phyloP scores from a whole-genome alignment of 2,329 filamentous ascomycete species.

The Cordyceps pruinosa region DNA sequence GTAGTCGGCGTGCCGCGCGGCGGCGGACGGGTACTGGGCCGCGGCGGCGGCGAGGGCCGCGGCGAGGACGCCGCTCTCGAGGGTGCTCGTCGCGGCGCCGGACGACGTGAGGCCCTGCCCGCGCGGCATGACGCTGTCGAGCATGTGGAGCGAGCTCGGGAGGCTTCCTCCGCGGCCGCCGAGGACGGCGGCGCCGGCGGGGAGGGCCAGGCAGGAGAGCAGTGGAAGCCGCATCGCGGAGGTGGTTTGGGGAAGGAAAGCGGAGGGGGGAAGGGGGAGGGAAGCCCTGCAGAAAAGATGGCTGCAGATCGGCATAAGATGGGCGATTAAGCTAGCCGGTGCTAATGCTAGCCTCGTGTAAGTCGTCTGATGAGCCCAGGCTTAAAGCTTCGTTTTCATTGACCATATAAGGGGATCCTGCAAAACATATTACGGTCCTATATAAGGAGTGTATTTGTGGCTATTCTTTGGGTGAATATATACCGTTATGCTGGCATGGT shows the following conservation, averaged over 20 bases:
- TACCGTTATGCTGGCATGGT: too few species aligned
- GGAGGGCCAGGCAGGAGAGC: background rate
- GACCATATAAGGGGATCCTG: background rate
- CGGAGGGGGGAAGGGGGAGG: background rate
- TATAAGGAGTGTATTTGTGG: background rate
- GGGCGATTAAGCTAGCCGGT: background rate
- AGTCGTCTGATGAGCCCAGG: background rate
- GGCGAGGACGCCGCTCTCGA: slow-evolving; percentile 20
- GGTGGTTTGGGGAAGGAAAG: background rate
- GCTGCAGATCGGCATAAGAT: background rate
- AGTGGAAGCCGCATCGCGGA: background rate
- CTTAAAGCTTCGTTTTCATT: background rate
- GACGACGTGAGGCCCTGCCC: slow-evolving; percentile 19
- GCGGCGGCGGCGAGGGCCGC: slow-evolving; percentile 16
- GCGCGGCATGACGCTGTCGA: slow-evolving; percentile 20
- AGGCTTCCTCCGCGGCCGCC: background rate
- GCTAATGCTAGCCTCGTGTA: background rate
- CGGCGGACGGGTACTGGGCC: slow-evolving; percentile 14
- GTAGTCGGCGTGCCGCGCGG: slow-evolving; percentile 8
- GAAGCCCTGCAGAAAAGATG: too few species aligned
- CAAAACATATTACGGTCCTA: background rate
- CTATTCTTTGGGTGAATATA: background rate
- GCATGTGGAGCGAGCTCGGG: slow-evolving; percentile 16
- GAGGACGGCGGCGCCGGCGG: background rate
- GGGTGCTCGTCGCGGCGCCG: slow-evolving; percentile 17